Conservation (phyloP, 768 basidiomycete species). For the Collybia sp. region DNA sequence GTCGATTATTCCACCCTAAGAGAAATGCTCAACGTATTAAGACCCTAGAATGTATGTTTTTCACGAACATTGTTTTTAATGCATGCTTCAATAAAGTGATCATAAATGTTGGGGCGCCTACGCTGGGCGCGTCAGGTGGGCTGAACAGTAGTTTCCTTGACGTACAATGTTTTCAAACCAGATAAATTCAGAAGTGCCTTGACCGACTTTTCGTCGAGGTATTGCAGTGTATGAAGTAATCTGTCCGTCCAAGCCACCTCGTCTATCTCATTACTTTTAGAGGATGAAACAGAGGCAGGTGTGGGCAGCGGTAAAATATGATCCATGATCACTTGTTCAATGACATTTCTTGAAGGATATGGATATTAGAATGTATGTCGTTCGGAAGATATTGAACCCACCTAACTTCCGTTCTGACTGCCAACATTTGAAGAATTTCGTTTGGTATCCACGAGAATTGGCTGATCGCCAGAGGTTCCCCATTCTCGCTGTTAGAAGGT, state of each 20-base stretch:
- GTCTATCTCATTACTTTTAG: constrained; percentile 55
- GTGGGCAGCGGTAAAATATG: constrained; percentile 79
- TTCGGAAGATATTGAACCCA: constrained; percentile 18
- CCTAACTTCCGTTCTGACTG: constrained; percentile 55
- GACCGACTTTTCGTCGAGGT: constrained; percentile 56
- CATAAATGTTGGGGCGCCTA: constrained; percentile 68
- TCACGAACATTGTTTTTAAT: constrained; percentile 79
- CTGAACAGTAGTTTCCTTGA: constrained; percentile 10
- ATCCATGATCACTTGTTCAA: constrained; percentile 67
- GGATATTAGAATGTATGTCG: not conserved
- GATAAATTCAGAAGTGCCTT: constrained; percentile 57
- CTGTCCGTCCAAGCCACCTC: constrained; percentile 85
- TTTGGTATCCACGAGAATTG: constrained; percentile 96
- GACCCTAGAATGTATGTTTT: not conserved
- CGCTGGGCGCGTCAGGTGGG: not conserved
- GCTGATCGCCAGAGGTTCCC: constrained; percentile 61
- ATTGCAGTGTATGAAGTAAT: constrained; percentile 66
- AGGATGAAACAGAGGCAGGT: constrained; percentile 34
- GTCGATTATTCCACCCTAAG: constrained; percentile 87
- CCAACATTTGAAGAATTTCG: constrained; percentile 53
- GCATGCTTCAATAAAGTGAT: constrained; percentile 69
- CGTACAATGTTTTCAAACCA: constrained; percentile 60
- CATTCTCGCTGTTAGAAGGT: constrained; percentile 63
- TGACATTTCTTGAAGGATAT: constrained; percentile 45
- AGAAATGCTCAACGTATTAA: constrained; percentile 1